Conservation (phyloP, 257 asterid genomes). For the Nicotiana undulata region DNA sequence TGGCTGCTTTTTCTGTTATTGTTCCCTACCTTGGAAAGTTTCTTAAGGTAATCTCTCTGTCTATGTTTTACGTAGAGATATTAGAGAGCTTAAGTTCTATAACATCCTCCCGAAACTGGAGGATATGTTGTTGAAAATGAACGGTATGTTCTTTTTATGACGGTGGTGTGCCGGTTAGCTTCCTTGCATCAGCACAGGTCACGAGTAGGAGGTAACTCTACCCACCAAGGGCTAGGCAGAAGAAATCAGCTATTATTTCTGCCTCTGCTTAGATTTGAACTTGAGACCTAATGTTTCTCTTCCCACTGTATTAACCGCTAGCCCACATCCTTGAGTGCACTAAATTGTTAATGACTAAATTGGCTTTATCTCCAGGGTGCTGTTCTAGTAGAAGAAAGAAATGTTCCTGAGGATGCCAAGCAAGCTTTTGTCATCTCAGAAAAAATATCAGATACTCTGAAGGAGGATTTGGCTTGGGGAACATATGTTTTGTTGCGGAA, state of each 20-base stretch:
- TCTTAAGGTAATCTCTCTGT: slow-evolving; percentile 48
- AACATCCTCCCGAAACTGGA: neutral
- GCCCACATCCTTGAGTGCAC: too few relatives aligned
- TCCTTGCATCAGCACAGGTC: too few relatives aligned
- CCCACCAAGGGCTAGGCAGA: too few relatives aligned
- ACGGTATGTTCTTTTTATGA: neutral
- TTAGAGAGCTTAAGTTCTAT: neutral
- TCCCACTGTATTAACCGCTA: too few relatives aligned
- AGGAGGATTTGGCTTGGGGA: slow-evolving; percentile 97
- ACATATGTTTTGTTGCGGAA: slow-evolving; percentile 71
- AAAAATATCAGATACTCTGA: slow-evolving; percentile 38
- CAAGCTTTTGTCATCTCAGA: slow-evolving; percentile 67
- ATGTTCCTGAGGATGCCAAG: slow-evolving; percentile 55
- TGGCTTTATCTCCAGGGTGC: slow-evolving; percentile 54
- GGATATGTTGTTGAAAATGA: neutral
- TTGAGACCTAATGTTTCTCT: too few relatives aligned
- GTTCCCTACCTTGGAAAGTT: slow-evolving; percentile 83
- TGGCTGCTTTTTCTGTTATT: slow-evolving; percentile 65
- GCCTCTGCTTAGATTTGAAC: too few relatives aligned
- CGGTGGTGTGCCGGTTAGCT: too few relatives aligned
- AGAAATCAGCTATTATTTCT: too few relatives aligned
- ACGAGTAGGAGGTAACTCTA: too few relatives aligned
- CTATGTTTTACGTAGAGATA: neutral
- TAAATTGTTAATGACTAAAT: neutral
- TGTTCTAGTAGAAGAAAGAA: slow-evolving; percentile 40